Evolutionary conservation across 495 filamentous ascomycete genomes (phyloP), one percentile per base, ranked within the genome.

Genomic region (Annulohypoxylon stygium): DNA sequence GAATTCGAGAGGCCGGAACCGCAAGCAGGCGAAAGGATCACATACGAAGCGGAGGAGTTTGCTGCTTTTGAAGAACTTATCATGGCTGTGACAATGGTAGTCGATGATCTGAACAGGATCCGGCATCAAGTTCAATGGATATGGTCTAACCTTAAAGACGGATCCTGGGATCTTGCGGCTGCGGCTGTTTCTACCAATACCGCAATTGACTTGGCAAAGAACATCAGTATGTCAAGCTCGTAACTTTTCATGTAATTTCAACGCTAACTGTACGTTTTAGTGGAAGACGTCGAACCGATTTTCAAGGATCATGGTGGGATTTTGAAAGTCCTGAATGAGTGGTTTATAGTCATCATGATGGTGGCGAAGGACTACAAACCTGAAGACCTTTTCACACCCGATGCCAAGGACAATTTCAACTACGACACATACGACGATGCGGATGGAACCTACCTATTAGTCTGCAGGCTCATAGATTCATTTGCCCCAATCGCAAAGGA

Each of bases 141-240:
- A n/a, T 80, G 79, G 79, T 59, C 51, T 11, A 69, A 73, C 18
- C 81, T 80, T 45, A 65, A 58, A 50, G 59, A 53, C 5, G 80
- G 78, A 8, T 37, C 69, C n/a, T 71, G 77, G 37, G 81, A 83
- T 30, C 73, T 85, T 1, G 67, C 75, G 14, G 78, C 82, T 1
- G 77, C 78, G 1, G 81, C 83, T 14, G 65, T 84, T 39, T 76
- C 78, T 0, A 81, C 81, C 5, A 81, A 85, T 50, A 83, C 83
- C 0, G 81, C 83, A 7, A 72, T 84, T 12, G 79, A 81, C 20
- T 68, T 85, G 51, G 83, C 80, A 16, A 73, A 50, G 30, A 45
- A 69, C 16, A 48, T 65, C 18, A 55, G 61, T 65, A 65, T 43
- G 50, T 65, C 5, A 50, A 20, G 7, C 3, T 51, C 18, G 2